phyloP scores from a whole-genome alignment of 202 grass and related monocot genomes.

The Bolboschoenoplectus hybrid region DNA sequence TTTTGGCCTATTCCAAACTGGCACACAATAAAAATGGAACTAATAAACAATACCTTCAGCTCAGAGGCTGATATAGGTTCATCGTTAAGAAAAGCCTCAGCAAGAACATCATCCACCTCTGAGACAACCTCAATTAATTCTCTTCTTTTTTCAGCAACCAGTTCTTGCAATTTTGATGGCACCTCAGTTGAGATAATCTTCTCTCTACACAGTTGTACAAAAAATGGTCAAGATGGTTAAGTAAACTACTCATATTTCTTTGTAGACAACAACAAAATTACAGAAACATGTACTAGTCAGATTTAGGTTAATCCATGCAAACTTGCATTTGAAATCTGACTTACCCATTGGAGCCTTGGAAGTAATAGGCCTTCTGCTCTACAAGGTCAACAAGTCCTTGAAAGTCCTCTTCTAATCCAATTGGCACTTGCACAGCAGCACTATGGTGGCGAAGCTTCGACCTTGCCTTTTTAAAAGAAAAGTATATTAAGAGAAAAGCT shows the following conservation, averaged over 20 bases:
- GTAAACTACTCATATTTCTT: conserved; percentile 37
- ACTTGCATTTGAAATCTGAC: conserved; percentile 16
- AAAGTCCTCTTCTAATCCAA: conserved; percentile 98
- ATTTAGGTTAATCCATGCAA: neutral
- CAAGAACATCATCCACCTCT: conserved; percentile 94
- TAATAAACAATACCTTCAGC: conserved; percentile 67
- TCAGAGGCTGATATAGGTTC: conserved; percentile 75
- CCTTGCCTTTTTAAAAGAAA: conserved; percentile 60
- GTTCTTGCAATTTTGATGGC: conserved; percentile 67
- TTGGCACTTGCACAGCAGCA: conserved; percentile 93
- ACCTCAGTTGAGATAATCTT: conserved; percentile 69
- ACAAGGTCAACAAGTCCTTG: conserved; percentile 96
- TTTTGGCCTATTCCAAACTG: neutral
- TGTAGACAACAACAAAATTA: conserved; percentile 31
- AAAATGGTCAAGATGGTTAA: conserved; percentile 33
- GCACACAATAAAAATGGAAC: neutral
- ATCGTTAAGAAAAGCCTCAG: conserved; percentile 95
- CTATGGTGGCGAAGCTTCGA: conserved; percentile 90
- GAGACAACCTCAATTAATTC: conserved; percentile 98
- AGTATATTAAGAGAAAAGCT: conserved; percentile 25
- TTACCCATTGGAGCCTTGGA: conserved; percentile 86
- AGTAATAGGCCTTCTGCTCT: conserved; percentile 83
- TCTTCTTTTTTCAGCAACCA: conserved; percentile 75
- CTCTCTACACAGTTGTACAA: conserved; percentile 63
- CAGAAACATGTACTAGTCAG: conserved; percentile 3